phyloP scores from a whole-genome alignment of 75 land plant species.

The Pinus albicaulis region DNA sequence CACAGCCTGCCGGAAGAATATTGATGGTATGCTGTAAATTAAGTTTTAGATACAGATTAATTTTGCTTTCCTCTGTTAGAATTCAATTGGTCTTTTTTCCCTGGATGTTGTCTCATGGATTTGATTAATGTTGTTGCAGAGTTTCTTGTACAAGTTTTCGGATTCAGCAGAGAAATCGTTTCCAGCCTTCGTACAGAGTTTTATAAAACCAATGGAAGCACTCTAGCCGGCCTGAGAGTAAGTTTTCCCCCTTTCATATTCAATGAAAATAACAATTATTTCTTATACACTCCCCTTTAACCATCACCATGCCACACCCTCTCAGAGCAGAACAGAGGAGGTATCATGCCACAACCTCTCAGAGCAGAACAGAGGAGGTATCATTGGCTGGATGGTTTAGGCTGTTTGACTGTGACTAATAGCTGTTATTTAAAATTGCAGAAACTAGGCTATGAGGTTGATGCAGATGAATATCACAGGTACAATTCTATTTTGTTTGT shows the following conservation, averaged over 20 bases:
- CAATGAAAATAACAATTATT: no score
- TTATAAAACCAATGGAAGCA: slow-evolving; percentile 74
- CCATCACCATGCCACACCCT: no score
- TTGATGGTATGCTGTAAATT: slow-evolving; percentile 35
- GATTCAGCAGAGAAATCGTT: slow-evolving; percentile 40
- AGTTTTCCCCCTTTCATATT: background rate
- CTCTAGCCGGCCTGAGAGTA: slow-evolving; percentile 84
- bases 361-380: background rate
- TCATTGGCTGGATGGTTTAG: background rate
- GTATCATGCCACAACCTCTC: background rate
- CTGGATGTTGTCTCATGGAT: background rate
- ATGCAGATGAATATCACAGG: slow-evolving; percentile 86
- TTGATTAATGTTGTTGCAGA: slow-evolving; percentile 29
- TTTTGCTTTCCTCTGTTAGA: background rate
- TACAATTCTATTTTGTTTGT: background rate
- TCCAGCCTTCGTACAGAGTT: slow-evolving; percentile 44
- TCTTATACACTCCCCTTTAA: no score
- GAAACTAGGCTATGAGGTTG: slow-evolving; percentile 71
- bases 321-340: background rate
- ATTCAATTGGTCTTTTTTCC: background rate
- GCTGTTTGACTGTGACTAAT: background rate
- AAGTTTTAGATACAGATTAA: background rate
- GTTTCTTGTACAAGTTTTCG: slow-evolving; percentile 65
- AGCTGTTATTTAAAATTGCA: slow-evolving; percentile 9
- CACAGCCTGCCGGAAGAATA: slow-evolving; percentile 43